Conservation (phyloP, 345 rosid genomes). For the Raphanus raphanistrum region DNA sequence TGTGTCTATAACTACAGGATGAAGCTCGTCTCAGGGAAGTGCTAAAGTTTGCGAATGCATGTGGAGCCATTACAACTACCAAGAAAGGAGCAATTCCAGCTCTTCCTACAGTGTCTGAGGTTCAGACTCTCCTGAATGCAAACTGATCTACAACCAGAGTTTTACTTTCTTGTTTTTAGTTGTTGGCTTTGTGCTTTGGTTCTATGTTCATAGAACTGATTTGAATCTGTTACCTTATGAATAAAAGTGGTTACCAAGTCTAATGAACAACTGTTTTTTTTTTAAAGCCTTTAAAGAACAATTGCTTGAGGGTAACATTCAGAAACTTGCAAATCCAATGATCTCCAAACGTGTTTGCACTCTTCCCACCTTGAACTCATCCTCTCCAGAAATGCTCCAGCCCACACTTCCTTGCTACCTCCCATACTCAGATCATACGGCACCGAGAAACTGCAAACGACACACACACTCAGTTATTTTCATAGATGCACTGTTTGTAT, state of each 20-base stretch:
- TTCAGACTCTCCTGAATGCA: neutral
- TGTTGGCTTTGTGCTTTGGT: neutral
- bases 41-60: neutral
- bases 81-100: neutral
- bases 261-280: neutral
- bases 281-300: constrained; percentile 47
- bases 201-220: neutral
- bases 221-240: neutral
- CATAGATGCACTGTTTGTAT: neutral
- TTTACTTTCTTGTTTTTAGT: neutral
- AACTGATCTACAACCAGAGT: neutral
- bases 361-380: constrained; percentile 60
- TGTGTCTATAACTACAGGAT: neutral
- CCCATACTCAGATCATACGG: neutral
- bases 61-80: neutral
- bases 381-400: constrained; percentile 8
- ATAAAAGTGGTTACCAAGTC: neutral
- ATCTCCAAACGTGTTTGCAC: constrained; percentile 66
- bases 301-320: constrained; percentile 91
- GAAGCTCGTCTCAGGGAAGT: neutral
- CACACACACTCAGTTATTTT: neutral
- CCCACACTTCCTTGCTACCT: neutral
- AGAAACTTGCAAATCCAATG: constrained; percentile 65
- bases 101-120: neutral
- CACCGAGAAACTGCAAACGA: neutral